Conservation (phyloP, 2,329 filamentous ascomycete genomes). For the Penicillium sp. region DNA sequence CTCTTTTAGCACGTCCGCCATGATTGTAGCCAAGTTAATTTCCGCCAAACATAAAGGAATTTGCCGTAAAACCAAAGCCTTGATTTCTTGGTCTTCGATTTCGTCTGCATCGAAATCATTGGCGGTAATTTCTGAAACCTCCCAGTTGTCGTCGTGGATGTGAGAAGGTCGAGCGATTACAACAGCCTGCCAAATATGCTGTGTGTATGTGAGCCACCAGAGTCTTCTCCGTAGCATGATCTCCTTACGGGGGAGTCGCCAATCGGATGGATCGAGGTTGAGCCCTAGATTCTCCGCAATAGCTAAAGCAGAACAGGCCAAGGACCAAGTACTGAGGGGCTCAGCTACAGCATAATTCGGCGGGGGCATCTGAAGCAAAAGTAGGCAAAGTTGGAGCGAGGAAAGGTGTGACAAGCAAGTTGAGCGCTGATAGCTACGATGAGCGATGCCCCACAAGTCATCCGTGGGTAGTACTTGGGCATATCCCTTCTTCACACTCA, state of each 20-base stretch:
- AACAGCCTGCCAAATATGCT: constrained; percentile 1
- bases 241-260: constrained; percentile 2
- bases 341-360: constrained; percentile 3
- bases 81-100: background rate
- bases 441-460: background rate
- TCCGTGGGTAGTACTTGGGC: background rate
- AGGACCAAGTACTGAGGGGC: background rate
- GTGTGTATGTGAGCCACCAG: constrained; percentile 4
- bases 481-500: constrained; percentile 1
- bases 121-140: background rate
- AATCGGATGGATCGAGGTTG: constrained; percentile 3
- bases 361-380: background rate
- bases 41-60: background rate
- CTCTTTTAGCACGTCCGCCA: background rate
- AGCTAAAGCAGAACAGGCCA: background rate
- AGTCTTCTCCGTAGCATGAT: constrained; percentile 1
- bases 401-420: background rate
- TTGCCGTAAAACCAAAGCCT: background rate
- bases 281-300: constrained; percentile 1
- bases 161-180: background rate
- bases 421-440: background rate
- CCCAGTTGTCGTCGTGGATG: constrained; percentile 1
- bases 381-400: background rate
- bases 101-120: constrained; percentile 3
- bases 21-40: background rate